Conservation (phyloP, 2,329 filamentous ascomycete genomes). For the Cercospora citrullina region DNA sequence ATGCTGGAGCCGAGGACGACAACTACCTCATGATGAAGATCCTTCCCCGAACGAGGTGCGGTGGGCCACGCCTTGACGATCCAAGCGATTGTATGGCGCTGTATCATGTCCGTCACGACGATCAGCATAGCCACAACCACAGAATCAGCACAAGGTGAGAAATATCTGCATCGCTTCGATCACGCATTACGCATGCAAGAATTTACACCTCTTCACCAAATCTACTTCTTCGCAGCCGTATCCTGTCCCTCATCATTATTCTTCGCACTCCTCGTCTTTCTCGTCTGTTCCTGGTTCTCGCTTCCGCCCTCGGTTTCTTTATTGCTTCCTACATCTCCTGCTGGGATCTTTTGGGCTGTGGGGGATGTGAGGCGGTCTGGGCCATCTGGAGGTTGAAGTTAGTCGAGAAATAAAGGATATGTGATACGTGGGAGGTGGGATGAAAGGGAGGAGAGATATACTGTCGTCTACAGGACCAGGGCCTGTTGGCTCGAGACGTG, state of each 20-base stretch:
- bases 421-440: neutral
- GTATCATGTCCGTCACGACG: no score
- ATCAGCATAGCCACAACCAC: no score
- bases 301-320: slow-evolving; percentile 18
- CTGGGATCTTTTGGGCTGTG: slow-evolving; percentile 7
- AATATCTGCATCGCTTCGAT: neutral
- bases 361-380: neutral
- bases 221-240: slow-evolving; percentile 19
- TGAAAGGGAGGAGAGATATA: neutral
- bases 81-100: no score
- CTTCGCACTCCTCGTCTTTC: slow-evolving; percentile 15
- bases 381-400: neutral
- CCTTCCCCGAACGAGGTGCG: no score
- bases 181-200: neutral
- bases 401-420: neutral
- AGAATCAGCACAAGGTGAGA: no score
- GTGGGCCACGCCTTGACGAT: no score
- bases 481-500: slow-evolving; percentile 12
- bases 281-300: slow-evolving; percentile 15
- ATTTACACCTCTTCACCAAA: neutral
- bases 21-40: no score
- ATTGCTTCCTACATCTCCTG: slow-evolving; percentile 12
- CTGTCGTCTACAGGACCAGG: slow-evolving; percentile 9
- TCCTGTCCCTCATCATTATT: slow-evolving; percentile 15
- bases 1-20: no score